Evolutionary conservation across 768 basidiomycete species (phyloP).

Genomic region (Pleurotus cornucopiae): DNA sequence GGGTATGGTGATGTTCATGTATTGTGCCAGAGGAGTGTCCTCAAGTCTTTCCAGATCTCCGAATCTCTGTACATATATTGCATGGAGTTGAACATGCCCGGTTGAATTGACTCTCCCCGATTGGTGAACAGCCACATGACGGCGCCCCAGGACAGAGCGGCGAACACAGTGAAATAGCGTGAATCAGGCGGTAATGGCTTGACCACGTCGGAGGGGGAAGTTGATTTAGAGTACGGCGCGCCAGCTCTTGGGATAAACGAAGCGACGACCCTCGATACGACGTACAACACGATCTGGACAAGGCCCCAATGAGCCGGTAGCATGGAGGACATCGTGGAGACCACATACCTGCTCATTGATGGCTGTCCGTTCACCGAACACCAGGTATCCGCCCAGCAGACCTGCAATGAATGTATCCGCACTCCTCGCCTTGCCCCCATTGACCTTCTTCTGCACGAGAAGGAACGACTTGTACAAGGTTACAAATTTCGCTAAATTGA

Average conservation of each 20-base stretch:
- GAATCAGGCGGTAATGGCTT: conserved; percentile 83
- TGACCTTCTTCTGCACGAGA: conserved; percentile 75
- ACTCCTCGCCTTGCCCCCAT: conserved; percentile 77
- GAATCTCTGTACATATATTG: conserved; percentile 93
- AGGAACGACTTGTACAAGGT: conserved; percentile 86
- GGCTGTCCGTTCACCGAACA: conserved; percentile 82
- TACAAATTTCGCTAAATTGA: conserved; percentile 93
- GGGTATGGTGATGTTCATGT: conserved; percentile 35
- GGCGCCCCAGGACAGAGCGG: conserved; percentile 87
- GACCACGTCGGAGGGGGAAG: conserved; percentile 36
- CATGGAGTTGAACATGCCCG: conserved; percentile 97
- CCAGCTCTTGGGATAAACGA: conserved; percentile 84
- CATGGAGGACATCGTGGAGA: not conserved
- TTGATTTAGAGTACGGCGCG: conserved; percentile 44
- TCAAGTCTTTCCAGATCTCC: conserved; percentile 77
- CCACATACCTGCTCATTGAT: conserved; percentile 84
- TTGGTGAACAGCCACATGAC: conserved; percentile 97
- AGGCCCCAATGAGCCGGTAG: conserved; percentile 11
- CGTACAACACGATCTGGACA: conserved; percentile 89
- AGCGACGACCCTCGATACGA: conserved; percentile 87
- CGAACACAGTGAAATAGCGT: conserved; percentile 80
- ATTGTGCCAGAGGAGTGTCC: conserved; percentile 91
- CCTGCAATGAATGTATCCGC: conserved; percentile 92
- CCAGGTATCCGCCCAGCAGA: conserved; percentile 84
- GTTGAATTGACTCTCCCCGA: conserved; percentile 86